Conservation (phyloP, 2,329 filamentous ascomycete species). For the Talaromyces sp. region DNA sequence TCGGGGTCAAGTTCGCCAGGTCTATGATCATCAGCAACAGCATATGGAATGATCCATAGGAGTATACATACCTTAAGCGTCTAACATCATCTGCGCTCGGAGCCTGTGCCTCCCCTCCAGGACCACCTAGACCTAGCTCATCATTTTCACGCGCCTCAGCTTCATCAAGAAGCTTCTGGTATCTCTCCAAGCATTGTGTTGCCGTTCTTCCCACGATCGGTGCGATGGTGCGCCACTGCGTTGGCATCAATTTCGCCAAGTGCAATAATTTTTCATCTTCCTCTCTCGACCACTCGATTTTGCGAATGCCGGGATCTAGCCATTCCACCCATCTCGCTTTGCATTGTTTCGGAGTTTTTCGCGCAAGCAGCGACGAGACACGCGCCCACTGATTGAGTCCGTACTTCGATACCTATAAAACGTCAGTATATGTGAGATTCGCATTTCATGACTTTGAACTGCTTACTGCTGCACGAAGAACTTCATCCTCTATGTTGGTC, state of each 20-base stretch:
- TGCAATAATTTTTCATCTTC: constrained; percentile 97
- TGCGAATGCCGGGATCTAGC: constrained; percentile 95
- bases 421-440: constrained; percentile 9
- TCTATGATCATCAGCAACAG: constrained; percentile 28
- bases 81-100: constrained; percentile 91
- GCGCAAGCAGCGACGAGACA: constrained; percentile 91
- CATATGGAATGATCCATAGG: constrained; percentile 12
- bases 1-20: constrained; percentile 97
- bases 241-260: constrained; percentile 96
- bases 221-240: constrained; percentile 97
- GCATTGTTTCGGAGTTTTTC: constrained; percentile 98
- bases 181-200: constrained; percentile 94
- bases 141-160: constrained; percentile 83
- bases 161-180: constrained; percentile 94
- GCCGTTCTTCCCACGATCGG: constrained; percentile 94
- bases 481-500: constrained; percentile 82
- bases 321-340: constrained; percentile 98
- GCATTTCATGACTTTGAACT: background rate
- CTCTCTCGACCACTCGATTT: constrained; percentile 98
- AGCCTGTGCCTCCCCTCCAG: constrained; percentile 80
- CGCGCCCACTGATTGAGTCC: constrained; percentile 97
- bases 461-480: constrained; percentile 79
- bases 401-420: constrained; percentile 72
- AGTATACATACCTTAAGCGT: constrained; percentile 58
- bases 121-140: constrained; percentile 77